Evolutionary conservation across 768 basidiomycete genomes (phyloP).

Genomic region (Amanita thiersii): DNA sequence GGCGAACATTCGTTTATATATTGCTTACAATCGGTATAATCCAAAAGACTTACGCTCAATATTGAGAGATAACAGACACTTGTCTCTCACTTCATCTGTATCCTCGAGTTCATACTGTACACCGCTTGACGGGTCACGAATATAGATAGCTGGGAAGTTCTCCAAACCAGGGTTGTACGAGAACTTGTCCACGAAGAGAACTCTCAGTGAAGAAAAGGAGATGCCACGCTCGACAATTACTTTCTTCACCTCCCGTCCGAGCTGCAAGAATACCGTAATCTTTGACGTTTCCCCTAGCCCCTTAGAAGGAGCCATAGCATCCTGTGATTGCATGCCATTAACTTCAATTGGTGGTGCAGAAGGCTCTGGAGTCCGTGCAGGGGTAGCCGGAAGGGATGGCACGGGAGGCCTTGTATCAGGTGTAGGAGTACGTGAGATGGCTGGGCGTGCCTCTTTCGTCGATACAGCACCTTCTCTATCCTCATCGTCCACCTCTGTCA

Average conservation of each 20-base stretch:
- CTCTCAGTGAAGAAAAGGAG: slow-evolving; percentile 66
- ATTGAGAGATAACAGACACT: slow-evolving; percentile 82
- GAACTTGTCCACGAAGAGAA: slow-evolving; percentile 93
- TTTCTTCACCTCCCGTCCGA: slow-evolving; percentile 89
- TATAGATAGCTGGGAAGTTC: slow-evolving; percentile 93
- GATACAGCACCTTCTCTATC: slow-evolving; percentile 14
- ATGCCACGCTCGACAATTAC: slow-evolving; percentile 60
- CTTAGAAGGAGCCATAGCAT: slow-evolving; percentile 4
- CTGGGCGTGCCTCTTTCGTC: slow-evolving; percentile 18
- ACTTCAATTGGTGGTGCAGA: slow-evolving; percentile 11
- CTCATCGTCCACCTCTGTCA: slow-evolving; percentile 72
- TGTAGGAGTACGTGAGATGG: slow-evolving; percentile 25
- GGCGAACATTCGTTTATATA: neutral
- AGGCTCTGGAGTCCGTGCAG: slow-evolving; percentile 32
- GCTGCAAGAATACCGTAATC: slow-evolving; percentile 79
- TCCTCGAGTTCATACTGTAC: slow-evolving; percentile 96
- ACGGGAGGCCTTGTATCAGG: slow-evolving; percentile 36
- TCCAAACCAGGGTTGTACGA: slow-evolving; percentile 89
- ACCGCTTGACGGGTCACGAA: slow-evolving; percentile 85
- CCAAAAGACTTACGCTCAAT: slow-evolving; percentile 78
- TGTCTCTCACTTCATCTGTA: slow-evolving; percentile 85
- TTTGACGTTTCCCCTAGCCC: slow-evolving; percentile 22
- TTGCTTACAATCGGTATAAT: neutral
- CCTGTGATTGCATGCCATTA: slow-evolving; percentile 5
- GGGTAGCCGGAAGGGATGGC: slow-evolving; percentile 41